Conservation (phyloP, 2,329 filamentous ascomycete genomes). For the Phyllosticta capitalensis region DNA sequence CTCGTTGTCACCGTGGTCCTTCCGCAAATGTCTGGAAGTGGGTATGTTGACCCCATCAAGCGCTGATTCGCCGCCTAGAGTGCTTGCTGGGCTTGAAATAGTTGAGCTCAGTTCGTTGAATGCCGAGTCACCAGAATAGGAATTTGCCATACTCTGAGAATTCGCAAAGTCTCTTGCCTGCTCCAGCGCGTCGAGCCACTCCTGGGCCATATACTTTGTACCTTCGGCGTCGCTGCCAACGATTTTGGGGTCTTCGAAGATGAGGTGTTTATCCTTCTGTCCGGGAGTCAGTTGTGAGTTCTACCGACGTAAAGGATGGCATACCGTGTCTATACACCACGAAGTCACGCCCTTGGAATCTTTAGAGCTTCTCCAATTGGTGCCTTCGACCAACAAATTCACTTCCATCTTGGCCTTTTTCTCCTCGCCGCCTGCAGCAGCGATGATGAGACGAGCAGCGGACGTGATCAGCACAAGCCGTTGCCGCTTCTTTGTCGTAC, state of each 20-base stretch:
- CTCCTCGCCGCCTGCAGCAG: slow-evolving; percentile 84
- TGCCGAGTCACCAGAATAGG: slow-evolving; percentile 48
- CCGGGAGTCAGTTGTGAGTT: not conserved
- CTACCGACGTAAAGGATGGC: slow-evolving; percentile 28
- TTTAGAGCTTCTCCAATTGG: slow-evolving; percentile 66
- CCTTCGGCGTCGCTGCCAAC: slow-evolving; percentile 53
- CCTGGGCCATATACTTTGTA: slow-evolving; percentile 62
- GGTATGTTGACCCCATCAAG: slow-evolving; percentile 38
- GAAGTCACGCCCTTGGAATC: slow-evolving; percentile 81
- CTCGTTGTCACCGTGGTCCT: slow-evolving; percentile 40
- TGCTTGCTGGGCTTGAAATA: slow-evolving; percentile 68
- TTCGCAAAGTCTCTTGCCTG: slow-evolving; percentile 76
- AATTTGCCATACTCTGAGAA: slow-evolving; percentile 57
- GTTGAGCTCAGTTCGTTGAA: slow-evolving; percentile 40
- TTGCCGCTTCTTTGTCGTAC: slow-evolving; percentile 84
- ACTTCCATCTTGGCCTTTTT: slow-evolving; percentile 93
- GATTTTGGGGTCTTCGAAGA: slow-evolving; percentile 86
- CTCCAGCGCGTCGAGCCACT: slow-evolving; percentile 87
- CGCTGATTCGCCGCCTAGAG: slow-evolving; percentile 48
- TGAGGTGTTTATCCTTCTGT: slow-evolving; percentile 79
- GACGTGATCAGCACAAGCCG: slow-evolving; percentile 92
- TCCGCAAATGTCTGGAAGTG: slow-evolving; percentile 42
- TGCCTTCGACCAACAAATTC: slow-evolving; percentile 67
- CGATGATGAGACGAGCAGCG: slow-evolving; percentile 79
- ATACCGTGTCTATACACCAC: slow-evolving; percentile 90